Evolutionary conservation across 495 filamentous ascomycete species (phyloP), one percentile per base, ranked within the genome.

Genomic region (Symbiotaphrina buchneri): DNA sequence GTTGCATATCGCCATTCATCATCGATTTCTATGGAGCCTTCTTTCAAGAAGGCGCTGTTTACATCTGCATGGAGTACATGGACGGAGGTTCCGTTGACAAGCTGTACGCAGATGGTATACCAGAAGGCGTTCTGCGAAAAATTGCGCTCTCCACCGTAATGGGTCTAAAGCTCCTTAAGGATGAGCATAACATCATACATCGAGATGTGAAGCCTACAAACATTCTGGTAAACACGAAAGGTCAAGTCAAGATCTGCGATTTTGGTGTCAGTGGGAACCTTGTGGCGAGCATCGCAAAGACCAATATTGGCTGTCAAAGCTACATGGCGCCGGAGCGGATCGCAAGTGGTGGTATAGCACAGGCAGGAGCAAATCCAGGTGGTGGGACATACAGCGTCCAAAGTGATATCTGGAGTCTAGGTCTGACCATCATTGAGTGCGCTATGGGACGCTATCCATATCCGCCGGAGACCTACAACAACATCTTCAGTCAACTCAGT

Each of bases 1-100:
- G 84, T 32, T 99, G 87, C 45, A 56, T 83, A 11, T 93, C 82
- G 3, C 90, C 87, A 0, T 92, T 81, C 47, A 93, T 99, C 37
- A 80, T 99, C 45, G 85, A 95, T 45, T 99, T 99, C 45, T 99
- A 92, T 48, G 87, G 87, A 5, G 87, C 87, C 2, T 99, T 99
- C 51, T 99, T 92, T 58, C 87, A 99, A 51, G 87, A 99, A 56
- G 87, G 87, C 14, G 84, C 87, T 1, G 87, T 99, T 4, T 99
- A 95, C 47, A 95, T 99, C 50, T 99, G 87, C 53, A 90, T 99
- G 48, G 87, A 99, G 48, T 93, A 77, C 47, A 99, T 99, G 87
- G 83, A 99, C 52, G 87, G 90, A 32, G 87, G 87, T n/a, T 93
- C 83, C 23, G 81, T 95, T 43, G 87, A 99, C 54, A 93, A 93